Base-by-base conservation (phyloP, 345 rosid species). In the Ricinus communis region DNA sequence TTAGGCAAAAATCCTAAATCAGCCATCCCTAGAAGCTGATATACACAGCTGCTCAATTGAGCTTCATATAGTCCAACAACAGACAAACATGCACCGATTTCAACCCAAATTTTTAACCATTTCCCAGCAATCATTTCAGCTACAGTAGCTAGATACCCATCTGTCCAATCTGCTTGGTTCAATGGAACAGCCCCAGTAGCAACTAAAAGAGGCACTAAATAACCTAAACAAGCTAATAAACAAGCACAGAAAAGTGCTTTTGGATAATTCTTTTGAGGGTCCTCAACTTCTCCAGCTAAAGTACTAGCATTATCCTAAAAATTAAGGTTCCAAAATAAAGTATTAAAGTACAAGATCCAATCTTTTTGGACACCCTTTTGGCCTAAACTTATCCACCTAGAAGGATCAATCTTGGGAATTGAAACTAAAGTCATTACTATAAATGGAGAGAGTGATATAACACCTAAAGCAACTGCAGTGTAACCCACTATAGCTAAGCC, bases 221-320 rank as follows among this genome's bases (percentile, higher is more conserved):
- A 72, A 0, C 66, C 56, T 16, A 72, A 53, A 69, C 53, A 24
- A 49, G 77, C 36, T 12, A 77, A 51, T 18, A 72, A 41, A 9
- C 62, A 77, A 25, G 77, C 66, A 22, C 21, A 36, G 0, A 68
- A 58, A 1, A 77, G 81, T 11, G 81, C 81, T 27, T 22, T 55
- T 25, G 77, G 81, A 54, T 36, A 77, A 8, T 61, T 68, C 13
- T 25, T 72, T 46, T 66, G 77, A 19, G 81, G 81, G 5, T 68
- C 10, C 3, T 77, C 74, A 54, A 77, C 81, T 69, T 77, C 81
- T 19, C 70, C 81, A 3, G 81, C 81, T 21, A 73, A 28, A 62
- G 77, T 77, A 63, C 77, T 77, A 11, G 64, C 73, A 24, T 40
- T 68, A 64, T 77, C 81, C 81, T 74, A 77, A 14, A 77, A 77